Evolutionary conservation across 345 rosid species (phyloP).

Genomic region (Brassica nigra): DNA sequence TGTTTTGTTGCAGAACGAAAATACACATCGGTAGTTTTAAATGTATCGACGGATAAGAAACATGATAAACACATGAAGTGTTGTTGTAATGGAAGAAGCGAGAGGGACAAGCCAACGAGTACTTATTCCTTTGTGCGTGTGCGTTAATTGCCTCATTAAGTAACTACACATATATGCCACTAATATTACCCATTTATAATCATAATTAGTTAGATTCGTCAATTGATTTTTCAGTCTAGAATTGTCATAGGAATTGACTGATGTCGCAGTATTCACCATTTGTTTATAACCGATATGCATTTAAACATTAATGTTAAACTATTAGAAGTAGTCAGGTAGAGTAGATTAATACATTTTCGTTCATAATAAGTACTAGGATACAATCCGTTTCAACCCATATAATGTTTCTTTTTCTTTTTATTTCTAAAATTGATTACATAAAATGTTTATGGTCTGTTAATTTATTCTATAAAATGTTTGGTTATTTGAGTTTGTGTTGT

Average conservation of each 20-base stretch:
- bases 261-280: neutral
- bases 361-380: too few species aligned
- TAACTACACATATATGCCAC: neutral
- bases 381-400: too few species aligned
- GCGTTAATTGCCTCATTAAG: neutral
- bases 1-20: neutral
- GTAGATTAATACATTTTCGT: too few species aligned
- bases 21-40: neutral
- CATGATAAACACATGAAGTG: neutral
- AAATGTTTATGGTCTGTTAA: too few species aligned
- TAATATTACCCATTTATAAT: neutral
- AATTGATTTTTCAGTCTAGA: neutral
- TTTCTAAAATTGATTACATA: too few species aligned
- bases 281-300: neutral
- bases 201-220: neutral
- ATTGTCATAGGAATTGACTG: neutral
- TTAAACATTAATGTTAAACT: neutral
- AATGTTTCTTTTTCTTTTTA: too few species aligned
- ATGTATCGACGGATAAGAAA: neutral
- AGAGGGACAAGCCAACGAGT: slow-evolving; percentile 19
- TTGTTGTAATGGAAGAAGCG: neutral
- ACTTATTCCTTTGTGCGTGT: neutral
- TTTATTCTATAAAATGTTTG: too few species aligned
- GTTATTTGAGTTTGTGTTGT: too few species aligned
- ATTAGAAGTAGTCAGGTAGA: neutral